phyloP scores from a whole-genome alignment of 768 basidiomycete genomes.

The Stropharia rugosoannulata region DNA sequence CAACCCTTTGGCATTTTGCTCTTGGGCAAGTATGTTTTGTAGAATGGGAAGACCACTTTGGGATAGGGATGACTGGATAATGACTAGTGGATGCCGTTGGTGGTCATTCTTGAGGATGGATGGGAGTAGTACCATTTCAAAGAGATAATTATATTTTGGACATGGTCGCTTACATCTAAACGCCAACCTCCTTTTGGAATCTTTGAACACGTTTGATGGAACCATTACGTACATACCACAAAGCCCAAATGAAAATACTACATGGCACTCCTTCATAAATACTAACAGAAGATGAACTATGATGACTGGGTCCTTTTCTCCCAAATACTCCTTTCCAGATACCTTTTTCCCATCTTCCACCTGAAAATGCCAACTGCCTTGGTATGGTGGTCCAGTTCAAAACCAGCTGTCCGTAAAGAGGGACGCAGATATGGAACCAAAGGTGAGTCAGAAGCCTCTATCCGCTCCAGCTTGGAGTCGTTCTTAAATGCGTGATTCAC shows the following conservation, averaged over 20 bases:
- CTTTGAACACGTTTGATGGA: not conserved
- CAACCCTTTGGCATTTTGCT: conserved; percentile 6
- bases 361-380: conserved; percentile 51
- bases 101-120: conserved; percentile 19
- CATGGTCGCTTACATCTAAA: conserved; percentile 12
- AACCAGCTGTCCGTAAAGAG: conserved; percentile 47
- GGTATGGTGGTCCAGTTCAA: conserved; percentile 41
- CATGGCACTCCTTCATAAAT: not conserved
- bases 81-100: conserved; percentile 40
- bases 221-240: not conserved
- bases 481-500: conserved; percentile 54
- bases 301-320: conserved; percentile 22
- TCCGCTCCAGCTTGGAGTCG: conserved; percentile 37
- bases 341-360: conserved; percentile 52
- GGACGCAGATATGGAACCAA: conserved; percentile 50
- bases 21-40: conserved; percentile 38
- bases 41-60: conserved; percentile 60
- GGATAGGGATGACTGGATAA: conserved; percentile 59
- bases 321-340: conserved; percentile 48
- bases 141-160: conserved; percentile 9
- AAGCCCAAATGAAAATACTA: not conserved
- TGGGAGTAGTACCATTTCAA: conserved; percentile 22
- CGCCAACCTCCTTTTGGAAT: conserved; percentile 3
- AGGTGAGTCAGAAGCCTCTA: conserved; percentile 48
- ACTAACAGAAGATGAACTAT: not conserved